A percentile compares a stretch with the other conserved stretches of the same genome.
These are phyloP conservation scores for Closterium sp. DNA, from an alignment of 139 green algal genomes.

Conservation along the genomic window DNA sequence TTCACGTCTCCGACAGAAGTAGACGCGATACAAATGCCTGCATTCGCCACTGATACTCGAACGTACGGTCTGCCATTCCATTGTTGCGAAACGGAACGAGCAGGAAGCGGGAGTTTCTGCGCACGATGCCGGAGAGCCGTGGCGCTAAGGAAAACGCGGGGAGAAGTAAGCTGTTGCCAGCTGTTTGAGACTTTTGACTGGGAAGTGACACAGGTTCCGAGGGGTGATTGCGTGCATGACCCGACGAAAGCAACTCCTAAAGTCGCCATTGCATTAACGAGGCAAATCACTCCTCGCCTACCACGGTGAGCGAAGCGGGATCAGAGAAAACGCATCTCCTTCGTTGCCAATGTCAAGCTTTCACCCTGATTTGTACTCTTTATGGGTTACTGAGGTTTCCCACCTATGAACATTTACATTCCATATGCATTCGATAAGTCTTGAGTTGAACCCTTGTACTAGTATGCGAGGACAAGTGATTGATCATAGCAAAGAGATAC, in stretches of 20 bases:
- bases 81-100: background rate
- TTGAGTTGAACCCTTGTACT: no score
- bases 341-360: no score
- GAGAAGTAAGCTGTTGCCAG: background rate
- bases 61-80: background rate
- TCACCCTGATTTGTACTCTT: no score
- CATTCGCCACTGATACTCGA: background rate
- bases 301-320: no score
- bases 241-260: background rate
- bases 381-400: no score
- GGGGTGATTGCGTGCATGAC: background rate
- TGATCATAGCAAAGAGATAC: no score
- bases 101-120: background rate
- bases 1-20: conserved; percentile 14
- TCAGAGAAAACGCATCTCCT: no score
- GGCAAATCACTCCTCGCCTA: no score
- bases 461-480: no score
- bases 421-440: no score
- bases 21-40: background rate
- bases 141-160: background rate
- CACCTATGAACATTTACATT: no score
- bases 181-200: background rate
- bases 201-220: background rate
- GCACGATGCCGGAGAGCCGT: background rate
- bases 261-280: background rate